Evolutionary conservation across 208 protist genomes (phyloP).

Genomic region (Wallacemonas sp.): DNA sequence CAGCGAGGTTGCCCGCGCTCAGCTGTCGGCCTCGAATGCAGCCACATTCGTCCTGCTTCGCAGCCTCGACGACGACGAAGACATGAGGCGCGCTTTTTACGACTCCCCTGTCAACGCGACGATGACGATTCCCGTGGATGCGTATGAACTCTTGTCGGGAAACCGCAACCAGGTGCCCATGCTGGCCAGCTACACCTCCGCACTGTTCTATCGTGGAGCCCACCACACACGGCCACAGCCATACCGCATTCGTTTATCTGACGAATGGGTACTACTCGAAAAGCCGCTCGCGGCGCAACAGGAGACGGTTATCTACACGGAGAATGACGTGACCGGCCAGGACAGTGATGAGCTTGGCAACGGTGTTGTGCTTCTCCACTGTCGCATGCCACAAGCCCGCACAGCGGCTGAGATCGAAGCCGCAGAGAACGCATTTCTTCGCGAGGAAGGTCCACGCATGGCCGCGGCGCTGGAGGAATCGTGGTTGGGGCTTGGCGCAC

Average conservation of each 20-base stretch:
- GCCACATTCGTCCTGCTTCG: slow-evolving; percentile 45
- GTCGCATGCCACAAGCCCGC: slow-evolving; percentile 68
- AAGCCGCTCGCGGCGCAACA: not conserved
- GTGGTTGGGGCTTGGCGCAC: slow-evolving; percentile 26
- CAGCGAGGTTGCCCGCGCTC: not conserved
- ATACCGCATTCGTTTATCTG: slow-evolving; percentile 52
- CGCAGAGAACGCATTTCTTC: slow-evolving; percentile 36
- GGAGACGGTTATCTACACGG: slow-evolving; percentile 3
- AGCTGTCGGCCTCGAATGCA: slow-evolving; percentile 20
- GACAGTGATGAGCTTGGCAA: not conserved
- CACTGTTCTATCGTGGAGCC: slow-evolving; percentile 1
- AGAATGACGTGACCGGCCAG: slow-evolving; percentile 1
- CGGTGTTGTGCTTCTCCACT: slow-evolving; percentile 55
- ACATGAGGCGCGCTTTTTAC: slow-evolving; percentile 50
- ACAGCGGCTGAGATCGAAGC: slow-evolving; percentile 18
- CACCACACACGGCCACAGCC: slow-evolving; percentile 19
- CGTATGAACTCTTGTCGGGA: slow-evolving; percentile 19
- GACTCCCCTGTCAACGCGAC: slow-evolving; percentile 30
- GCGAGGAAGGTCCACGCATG: slow-evolving; percentile 22
- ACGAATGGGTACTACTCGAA: slow-evolving; percentile 80
- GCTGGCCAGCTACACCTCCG: not conserved
- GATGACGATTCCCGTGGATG: slow-evolving; percentile 23
- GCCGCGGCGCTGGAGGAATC: slow-evolving; percentile 35
- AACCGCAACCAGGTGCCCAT: not conserved
- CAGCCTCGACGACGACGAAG: slow-evolving; percentile 28